Evolutionary conservation across 345 rosid species (phyloP), one percentile per base, ranked within the genome.

Genomic region (Trapa bicornis): DNA sequence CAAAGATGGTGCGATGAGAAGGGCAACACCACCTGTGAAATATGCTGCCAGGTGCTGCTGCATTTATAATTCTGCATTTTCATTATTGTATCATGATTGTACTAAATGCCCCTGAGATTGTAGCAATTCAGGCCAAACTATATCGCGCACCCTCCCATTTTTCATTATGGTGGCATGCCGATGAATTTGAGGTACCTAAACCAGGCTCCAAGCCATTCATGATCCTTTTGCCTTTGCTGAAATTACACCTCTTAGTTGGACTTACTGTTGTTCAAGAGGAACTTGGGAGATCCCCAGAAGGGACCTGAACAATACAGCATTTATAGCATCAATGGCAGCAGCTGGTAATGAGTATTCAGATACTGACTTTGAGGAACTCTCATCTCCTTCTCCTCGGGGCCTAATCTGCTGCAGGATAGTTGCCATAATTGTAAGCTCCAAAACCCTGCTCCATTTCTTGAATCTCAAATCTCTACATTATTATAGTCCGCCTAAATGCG

Each of bases 1-100:
- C 98, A 93, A 79, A 85, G 87, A 76, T 93, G 97, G 96, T 93
- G 98, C 81, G 73, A 80, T 33, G 94, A 81, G 48, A 93, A 93
- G 81, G 96, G 97, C 16, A 84, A 93, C 71, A 87, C 84, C 7
- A 62, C 71, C 67, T 93, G 97, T 48, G 96, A 93, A 79, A 90
- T 93, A 33, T 90, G 98, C 75, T 79, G 12, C 32, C 88, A 92
- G 98, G 97, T 92, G 58, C 47, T 92, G 58, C 47, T 17, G 69
- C 61, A 53, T 61, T 52, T 57, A 38, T 41, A 61, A 29, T 48
- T 54, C 32, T 41, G 43, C 15, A 66, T 58, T 68, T 71, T 65
- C 32, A 10, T 5, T 54, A n/a, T 17, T 7, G n/a, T 1, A n/a
- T 22, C 60, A 47, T 43, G 16, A 1, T 70, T 9, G 42, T 37